Base-by-base conservation (phyloP, 768 basidiomycete genomes). In the Steccherinum ochraceum region DNA sequence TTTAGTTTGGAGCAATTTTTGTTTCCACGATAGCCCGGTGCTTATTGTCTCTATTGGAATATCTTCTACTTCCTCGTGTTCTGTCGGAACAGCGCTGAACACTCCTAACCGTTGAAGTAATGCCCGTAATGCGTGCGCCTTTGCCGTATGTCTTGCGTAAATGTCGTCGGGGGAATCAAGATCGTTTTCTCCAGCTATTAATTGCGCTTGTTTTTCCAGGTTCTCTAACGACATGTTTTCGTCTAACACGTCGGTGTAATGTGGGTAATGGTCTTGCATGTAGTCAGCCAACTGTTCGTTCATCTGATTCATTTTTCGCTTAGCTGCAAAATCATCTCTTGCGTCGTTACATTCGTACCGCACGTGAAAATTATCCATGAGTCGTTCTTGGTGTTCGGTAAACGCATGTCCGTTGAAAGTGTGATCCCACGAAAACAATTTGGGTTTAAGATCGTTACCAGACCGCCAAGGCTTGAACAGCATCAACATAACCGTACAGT, bases 321-420 rank as follows among this genome's bases (percentile, higher is more conserved):
- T 12, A 20, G 52, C 16, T 3, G 49, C 44, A 21, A 27, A 50
- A 24, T 51, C 46, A 23, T 51, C 49, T 1, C 52, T 21, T 1
- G 30, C 24, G 18, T 53, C 53, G 1, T 51, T 16, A 49, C 53
- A 51, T 24, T 54, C 53, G 40, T 51, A 70, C 21, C 51, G 21
- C 0, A 72, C 19, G 18, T 54, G 50, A 48, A 54, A 50, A 39
- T 50, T 50, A 4, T 44, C 19, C 46, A 55, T 70, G 60, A 43
- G 64, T 56, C 42, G 1, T 11, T 2, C n/a, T 4, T 47, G 23
- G 2, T 21, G 5, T 1, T 10, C 23, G n/a, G 25, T 12, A n/a
- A 54, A 54, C 2, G 1, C 2, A 5, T 27, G 23, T 3, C 45
- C 1, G 5, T 3, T 12, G 20, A 43, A 56, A 13, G 50, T 49